Conservation (phyloP, 31 red algal genomes). For the Porphyra umbilicalis region DNA sequence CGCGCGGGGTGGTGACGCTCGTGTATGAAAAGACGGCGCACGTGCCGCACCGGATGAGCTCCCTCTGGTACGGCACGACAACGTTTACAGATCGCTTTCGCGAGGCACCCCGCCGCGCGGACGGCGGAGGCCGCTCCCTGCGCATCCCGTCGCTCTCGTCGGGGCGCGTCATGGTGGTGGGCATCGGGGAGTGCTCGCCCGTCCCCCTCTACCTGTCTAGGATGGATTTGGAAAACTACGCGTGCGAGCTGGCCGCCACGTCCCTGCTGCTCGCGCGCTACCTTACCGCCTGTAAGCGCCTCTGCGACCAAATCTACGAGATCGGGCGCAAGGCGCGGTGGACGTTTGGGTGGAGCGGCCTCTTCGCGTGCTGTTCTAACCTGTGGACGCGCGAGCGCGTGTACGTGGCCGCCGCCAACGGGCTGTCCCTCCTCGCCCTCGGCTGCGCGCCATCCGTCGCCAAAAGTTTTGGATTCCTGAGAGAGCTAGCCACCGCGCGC, state of each 20-base stretch:
- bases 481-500: no score
- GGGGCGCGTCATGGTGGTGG: conserved; percentile 26
- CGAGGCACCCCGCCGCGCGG: no score
- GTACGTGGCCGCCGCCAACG: conserved; percentile 28
- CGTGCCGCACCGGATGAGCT: conserved; percentile 30
- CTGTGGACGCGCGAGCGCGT: conserved; percentile 38
- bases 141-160: conserved; percentile 12
- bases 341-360: conserved; percentile 44
- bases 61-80: conserved; percentile 30
- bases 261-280: not conserved
- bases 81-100: conserved; percentile 23
- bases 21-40: conserved; percentile 24
- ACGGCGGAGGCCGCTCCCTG: no score
- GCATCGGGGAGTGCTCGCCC: conserved; percentile 15
- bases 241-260: conserved; percentile 1
- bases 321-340: conserved; percentile 23
- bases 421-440: conserved; percentile 24
- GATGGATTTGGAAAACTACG: conserved; percentile 1
- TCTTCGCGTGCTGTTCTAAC: conserved; percentile 29
- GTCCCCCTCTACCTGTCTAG: conserved; percentile 14
- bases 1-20: conserved; percentile 12
- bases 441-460: not conserved
- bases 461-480: no score
- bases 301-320: conserved; percentile 25
- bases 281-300: not conserved